Conservation (phyloP, 78 protist genomes). For the Dictyostelium intermedium region DNA sequence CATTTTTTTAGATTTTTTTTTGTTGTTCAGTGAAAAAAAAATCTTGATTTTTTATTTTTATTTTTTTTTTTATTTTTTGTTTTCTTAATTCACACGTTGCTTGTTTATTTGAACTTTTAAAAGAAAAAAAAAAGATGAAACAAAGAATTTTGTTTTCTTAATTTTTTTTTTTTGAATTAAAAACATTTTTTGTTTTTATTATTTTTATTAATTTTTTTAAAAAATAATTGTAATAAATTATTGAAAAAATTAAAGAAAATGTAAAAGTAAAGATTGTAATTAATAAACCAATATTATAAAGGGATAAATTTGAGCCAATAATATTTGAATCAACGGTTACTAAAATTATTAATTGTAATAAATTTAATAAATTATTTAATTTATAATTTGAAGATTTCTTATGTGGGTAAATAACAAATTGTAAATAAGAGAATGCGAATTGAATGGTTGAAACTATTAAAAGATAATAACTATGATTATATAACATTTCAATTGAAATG, state of each 20-base stretch:
- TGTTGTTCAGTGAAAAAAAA: too few species aligned
- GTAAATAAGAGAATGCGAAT: neutral
- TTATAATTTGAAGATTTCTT: neutral
- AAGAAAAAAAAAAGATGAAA: too few species aligned
- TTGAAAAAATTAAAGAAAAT: neutral
- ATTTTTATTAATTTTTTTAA: neutral
- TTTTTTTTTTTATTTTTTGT: too few species aligned
- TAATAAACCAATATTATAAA: neutral
- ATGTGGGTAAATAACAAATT: neutral
- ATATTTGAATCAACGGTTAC: neutral
- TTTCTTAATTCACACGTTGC: too few species aligned
- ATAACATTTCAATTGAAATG: neutral
- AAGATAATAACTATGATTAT: neutral
- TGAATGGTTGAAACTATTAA: neutral
- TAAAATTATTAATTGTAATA: neutral
- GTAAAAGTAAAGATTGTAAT: neutral
- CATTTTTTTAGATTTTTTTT: too few species aligned
- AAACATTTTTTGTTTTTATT: neutral
- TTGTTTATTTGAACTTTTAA: too few species aligned
- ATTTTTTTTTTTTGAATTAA: neutral
- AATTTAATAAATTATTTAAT: neutral
- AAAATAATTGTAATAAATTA: neutral
- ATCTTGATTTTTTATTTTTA: too few species aligned
- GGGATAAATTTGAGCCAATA: neutral
- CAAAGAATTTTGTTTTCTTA: too few species aligned